Evolutionary conservation across 2,329 filamentous ascomycete genomes (phyloP).

Genomic region (Lachnellula hyalina): DNA sequence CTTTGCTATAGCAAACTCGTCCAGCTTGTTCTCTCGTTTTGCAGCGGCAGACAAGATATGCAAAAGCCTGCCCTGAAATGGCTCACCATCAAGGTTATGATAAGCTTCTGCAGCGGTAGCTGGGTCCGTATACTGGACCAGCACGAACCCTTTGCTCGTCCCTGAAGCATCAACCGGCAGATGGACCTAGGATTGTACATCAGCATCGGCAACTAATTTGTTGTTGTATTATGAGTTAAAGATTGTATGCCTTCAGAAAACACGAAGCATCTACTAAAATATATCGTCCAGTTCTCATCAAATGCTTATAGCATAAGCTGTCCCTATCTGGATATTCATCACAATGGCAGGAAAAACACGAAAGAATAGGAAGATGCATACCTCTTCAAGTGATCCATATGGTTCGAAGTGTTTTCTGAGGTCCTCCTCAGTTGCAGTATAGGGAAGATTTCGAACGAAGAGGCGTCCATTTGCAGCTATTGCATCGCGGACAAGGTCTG

Average conservation of each 20-base stretch:
- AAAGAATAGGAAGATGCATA: constrained; percentile 46
- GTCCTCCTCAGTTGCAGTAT: constrained; percentile 71
- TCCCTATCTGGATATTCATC: constrained; percentile 99
- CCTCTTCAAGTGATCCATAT: constrained; percentile 80
- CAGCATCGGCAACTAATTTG: constrained; percentile 32
- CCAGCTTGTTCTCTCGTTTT: constrained; percentile 75
- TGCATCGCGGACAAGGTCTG: constrained; percentile 44
- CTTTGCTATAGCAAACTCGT: constrained; percentile 87
- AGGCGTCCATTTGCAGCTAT: constrained; percentile 71
- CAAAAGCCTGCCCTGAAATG: constrained; percentile 87
- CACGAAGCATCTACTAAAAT: constrained; percentile 99
- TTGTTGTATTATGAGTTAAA: constrained; percentile 15
- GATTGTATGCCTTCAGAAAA: constrained; percentile 51
- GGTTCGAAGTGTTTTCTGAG: constrained; percentile 64
- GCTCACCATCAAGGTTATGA: constrained; percentile 71
- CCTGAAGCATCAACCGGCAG: constrained; percentile 70
- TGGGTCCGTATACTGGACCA: constrained; percentile 71
- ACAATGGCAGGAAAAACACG: constrained; percentile 42
- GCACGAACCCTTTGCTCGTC: constrained; percentile 82
- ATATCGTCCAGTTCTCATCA: constrained; percentile 90
- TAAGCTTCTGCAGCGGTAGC: constrained; percentile 74
- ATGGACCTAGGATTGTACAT: constrained; percentile 64
- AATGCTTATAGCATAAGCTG: constrained; percentile 87
- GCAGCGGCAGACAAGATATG: constrained; percentile 82
- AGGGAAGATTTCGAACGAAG: constrained; percentile 86